Conservation (phyloP, 768 basidiomycete genomes). For the Suillus paluster region DNA sequence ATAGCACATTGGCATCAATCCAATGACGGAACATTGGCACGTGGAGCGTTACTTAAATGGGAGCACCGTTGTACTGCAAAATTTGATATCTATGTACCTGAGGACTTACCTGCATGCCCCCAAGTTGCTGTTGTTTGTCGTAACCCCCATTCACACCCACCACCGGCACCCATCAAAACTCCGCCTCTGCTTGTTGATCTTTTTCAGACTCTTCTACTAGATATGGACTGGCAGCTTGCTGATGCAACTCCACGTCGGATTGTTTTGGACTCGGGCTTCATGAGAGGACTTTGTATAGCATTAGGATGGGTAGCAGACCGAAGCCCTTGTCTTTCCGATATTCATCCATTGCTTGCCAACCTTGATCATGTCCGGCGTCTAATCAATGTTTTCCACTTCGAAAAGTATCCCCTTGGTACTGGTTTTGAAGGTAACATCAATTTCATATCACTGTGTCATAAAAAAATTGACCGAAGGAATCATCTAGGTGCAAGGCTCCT, state of each 20-base stretch:
- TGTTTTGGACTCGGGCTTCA: slow-evolving; percentile 29
- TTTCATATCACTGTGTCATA: background rate
- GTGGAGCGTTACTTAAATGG: slow-evolving; percentile 14
- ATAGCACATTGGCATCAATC: slow-evolving; percentile 25
- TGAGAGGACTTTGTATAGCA: slow-evolving; percentile 14
- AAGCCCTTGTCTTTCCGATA: slow-evolving; percentile 14
- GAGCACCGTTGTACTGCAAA: background rate
- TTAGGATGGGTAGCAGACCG: slow-evolving; percentile 22
- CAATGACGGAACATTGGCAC: slow-evolving; percentile 16
- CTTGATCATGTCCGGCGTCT: slow-evolving; percentile 25
- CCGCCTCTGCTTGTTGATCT: slow-evolving; percentile 13
- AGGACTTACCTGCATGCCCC: slow-evolving; percentile 14
- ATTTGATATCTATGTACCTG: slow-evolving; percentile 13
- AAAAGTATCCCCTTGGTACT: slow-evolving; percentile 26
- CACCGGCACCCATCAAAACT: slow-evolving; percentile 11
- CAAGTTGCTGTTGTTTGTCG: slow-evolving; percentile 13
- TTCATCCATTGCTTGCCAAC: slow-evolving; percentile 25
- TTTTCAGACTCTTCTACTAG: slow-evolving; percentile 17
- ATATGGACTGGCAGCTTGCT: slow-evolving; percentile 30
- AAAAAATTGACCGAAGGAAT: background rate
- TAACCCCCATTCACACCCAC: slow-evolving; percentile 17
- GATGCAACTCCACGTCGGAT: slow-evolving; percentile 33
- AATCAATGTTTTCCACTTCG: slow-evolving; percentile 21
- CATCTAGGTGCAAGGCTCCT: slow-evolving; percentile 12
- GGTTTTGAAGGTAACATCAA: slow-evolving; percentile 26